phyloP scores from a whole-genome alignment of 2,329 filamentous ascomycete genomes.

The Parascedosporium putredinis region DNA sequence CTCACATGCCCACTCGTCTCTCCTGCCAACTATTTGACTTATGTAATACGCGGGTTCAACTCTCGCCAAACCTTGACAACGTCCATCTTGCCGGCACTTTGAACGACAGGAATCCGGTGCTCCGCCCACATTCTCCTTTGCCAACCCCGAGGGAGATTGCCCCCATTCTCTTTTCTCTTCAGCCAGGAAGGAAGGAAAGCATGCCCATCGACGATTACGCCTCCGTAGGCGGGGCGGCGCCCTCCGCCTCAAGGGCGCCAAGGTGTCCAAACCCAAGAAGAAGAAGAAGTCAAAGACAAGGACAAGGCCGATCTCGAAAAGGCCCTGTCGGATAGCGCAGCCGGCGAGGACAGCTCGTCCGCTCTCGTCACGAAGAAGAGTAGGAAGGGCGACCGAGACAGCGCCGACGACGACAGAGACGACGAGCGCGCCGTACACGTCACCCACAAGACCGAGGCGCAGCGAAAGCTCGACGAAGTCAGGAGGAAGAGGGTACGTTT shows the following conservation, averaged over 20 bases:
- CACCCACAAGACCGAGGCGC: slow-evolving; percentile 67
- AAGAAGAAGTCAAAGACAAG: slow-evolving; percentile 53
- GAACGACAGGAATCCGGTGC: no score
- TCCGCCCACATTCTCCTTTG: no score
- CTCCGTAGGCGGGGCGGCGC: slow-evolving; percentile 57
- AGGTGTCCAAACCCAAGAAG: slow-evolving; percentile 53
- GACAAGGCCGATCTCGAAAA: slow-evolving; percentile 32
- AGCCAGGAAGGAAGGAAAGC: not conserved
- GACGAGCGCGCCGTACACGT: slow-evolving; percentile 19
- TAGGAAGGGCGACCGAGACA: slow-evolving; percentile 15
- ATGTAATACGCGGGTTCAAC: no score
- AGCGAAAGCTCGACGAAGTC: slow-evolving; percentile 70
- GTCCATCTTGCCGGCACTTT: no score
- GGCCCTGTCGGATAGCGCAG: slow-evolving; percentile 29
- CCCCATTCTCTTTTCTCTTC: no score
- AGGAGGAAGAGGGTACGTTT: slow-evolving; percentile 64
- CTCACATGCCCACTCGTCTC: no score
- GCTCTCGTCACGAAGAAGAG: slow-evolving; percentile 28
- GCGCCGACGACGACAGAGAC: slow-evolving; percentile 18
- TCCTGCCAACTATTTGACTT: no score
- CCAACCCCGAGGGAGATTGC: no score
- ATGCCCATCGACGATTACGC: slow-evolving; percentile 73
- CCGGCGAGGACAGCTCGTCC: slow-evolving; percentile 13
- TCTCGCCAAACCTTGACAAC: no score
- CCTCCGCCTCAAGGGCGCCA: slow-evolving; percentile 75